These are phyloP conservation scores for Aspergillus flavus DNA, from an alignment of 2,329 filamentous ascomycete species.

Conservation along the genomic window DNA sequence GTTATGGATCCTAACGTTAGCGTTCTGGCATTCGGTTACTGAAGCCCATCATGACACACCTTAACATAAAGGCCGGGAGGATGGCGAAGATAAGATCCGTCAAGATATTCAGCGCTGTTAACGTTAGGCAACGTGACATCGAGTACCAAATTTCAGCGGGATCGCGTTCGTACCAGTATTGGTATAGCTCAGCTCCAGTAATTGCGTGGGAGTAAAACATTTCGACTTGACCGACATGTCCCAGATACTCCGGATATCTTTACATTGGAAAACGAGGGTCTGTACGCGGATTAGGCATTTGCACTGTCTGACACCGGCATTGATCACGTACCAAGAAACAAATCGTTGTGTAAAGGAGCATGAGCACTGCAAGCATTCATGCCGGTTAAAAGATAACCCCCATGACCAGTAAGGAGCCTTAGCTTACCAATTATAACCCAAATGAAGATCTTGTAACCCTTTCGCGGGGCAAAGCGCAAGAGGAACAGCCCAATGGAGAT, in stretches of 20 bases:
- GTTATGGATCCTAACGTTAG: not conserved
- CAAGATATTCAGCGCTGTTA: constrained; percentile 39
- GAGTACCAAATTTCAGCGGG: not conserved
- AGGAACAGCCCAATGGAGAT: constrained; percentile 47
- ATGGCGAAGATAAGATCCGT: constrained; percentile 47
- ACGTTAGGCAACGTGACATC: not conserved
- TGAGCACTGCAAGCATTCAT: constrained; percentile 13
- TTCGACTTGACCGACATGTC: constrained; percentile 41
- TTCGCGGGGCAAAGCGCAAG: constrained; percentile 44
- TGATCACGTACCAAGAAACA: constrained; percentile 19
- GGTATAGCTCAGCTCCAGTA: constrained; percentile 49
- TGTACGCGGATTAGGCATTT: constrained; percentile 29
- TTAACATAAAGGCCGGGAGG: constrained; percentile 46
- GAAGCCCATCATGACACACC: constrained; percentile 14
- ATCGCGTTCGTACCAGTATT: constrained; percentile 31
- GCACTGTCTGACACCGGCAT: constrained; percentile 24
- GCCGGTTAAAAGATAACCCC: not conserved
- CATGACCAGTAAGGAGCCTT: constrained; percentile 26
- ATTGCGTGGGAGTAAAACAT: constrained; percentile 47
- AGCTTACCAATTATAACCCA: constrained; percentile 37
- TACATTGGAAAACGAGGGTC: constrained; percentile 54
- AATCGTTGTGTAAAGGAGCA: constrained; percentile 21
- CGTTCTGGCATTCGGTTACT: too few relatives aligned
- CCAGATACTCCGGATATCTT: constrained; percentile 51
- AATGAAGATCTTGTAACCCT: constrained; percentile 41